Evolutionary conservation across 805 yeast species (phyloP).

Genomic region (Wickerhamiella occidentalis): DNA sequence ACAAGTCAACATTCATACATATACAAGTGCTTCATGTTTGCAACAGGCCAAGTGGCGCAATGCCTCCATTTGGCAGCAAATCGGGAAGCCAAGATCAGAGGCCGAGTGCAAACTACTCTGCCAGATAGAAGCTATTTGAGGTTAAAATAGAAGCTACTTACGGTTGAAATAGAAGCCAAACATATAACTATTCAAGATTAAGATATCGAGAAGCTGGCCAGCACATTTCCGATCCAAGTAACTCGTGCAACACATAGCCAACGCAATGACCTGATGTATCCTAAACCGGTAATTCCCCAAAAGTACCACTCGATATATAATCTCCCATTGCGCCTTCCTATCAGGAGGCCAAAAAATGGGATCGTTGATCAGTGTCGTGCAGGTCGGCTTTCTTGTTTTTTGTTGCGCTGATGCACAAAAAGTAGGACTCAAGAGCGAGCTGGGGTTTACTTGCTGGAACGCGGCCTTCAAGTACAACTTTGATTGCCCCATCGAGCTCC

Average conservation of each 20-base stretch:
- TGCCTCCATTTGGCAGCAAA: not conserved
- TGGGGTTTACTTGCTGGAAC: conserved; percentile 27
- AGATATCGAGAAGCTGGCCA: too few species aligned
- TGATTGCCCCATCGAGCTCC: conserved; percentile 22
- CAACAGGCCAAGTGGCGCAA: too few species aligned
- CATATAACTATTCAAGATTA: too few species aligned
- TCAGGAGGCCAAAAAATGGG: not conserved
- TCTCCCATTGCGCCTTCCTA: too few species aligned
- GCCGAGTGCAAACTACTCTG: too few species aligned
- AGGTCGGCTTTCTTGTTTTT: not conserved
- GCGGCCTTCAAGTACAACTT: conserved; percentile 25
- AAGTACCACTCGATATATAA: too few species aligned
- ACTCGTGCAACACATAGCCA: not conserved
- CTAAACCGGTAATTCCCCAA: not conserved
- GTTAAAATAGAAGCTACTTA: too few species aligned
- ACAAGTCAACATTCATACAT: too few species aligned
- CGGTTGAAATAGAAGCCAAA: too few species aligned
- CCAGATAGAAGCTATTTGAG: too few species aligned
- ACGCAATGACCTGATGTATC: not conserved
- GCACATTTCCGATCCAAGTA: not conserved
- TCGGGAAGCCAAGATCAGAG: too few species aligned
- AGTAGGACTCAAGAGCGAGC: conserved; percentile 24
- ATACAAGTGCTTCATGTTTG: too few species aligned
- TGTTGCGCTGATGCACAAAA: conserved; percentile 20
- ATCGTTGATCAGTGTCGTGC: not conserved